phyloP scores from a whole-genome alignment of 129 eudicot genomes.

The Pseudognaphalium luteoalbum region DNA sequence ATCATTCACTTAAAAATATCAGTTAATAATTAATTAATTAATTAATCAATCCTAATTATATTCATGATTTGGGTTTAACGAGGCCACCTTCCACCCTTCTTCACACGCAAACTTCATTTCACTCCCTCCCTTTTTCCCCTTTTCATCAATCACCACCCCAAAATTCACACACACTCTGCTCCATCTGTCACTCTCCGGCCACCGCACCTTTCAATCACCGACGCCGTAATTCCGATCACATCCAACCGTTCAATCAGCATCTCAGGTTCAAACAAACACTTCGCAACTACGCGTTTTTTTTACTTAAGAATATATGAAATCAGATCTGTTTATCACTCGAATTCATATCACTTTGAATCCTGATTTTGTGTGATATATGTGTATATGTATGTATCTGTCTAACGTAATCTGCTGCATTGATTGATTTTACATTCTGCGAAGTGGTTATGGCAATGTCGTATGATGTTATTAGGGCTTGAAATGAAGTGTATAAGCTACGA shows the following conservation, averaged over 20 bases:
- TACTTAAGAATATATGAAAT: slow-evolving; percentile 6
- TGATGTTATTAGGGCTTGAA: background rate
- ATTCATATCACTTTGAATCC: slow-evolving; percentile 10
- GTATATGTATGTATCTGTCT: background rate
- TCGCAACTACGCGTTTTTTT: background rate
- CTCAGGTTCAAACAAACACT: slow-evolving; percentile 16
- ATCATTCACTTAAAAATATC: no score
- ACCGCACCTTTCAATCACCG: slow-evolving; percentile 24
- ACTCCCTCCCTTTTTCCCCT: slow-evolving; percentile 18
- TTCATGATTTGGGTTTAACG: slow-evolving; percentile 19
- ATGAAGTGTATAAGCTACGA: background rate
- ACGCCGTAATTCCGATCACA: slow-evolving; percentile 3
- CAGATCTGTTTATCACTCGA: slow-evolving; percentile 33
- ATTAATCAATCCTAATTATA: no score
- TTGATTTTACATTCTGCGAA: slow-evolving; percentile 1
- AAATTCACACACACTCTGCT: slow-evolving; percentile 3
- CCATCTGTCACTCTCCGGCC: slow-evolving; percentile 35
- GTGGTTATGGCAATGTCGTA: background rate
- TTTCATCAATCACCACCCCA: slow-evolving; percentile 19
- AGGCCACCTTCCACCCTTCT: slow-evolving; percentile 9
- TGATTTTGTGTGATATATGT: background rate
- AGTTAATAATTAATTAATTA: background rate
- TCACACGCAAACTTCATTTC: slow-evolving; percentile 32
- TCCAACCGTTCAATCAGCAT: slow-evolving; percentile 16
- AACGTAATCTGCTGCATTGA: slow-evolving; percentile 1